Evolutionary conservation across 2,329 filamentous ascomycete genomes (phyloP), one percentile per base, ranked within the genome.

Genomic region (Nemania serpens): DNA sequence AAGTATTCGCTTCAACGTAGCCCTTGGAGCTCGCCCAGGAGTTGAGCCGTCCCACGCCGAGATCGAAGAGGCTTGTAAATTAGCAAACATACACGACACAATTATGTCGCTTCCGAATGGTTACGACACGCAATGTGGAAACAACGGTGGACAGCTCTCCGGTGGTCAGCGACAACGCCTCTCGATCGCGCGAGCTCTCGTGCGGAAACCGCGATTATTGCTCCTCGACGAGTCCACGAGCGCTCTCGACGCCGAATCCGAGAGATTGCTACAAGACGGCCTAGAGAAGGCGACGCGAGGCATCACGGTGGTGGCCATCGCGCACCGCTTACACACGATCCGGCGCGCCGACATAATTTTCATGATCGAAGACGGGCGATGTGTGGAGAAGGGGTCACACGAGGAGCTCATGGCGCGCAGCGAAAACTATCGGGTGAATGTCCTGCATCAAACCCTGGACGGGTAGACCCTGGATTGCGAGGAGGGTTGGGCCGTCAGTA

Each of bases 201-300:
- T 93, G 2, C 83, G 91, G 0, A 82, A 85, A 63, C 91, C 91
- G 0, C 82, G 88, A 48, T 80, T 96, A 1, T 75, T 96, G 17
- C 83, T 96, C 41, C 80, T 96, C 0, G 92, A 96, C 69, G 91
- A 96, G 78, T 90, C 90, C 33, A 96, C 91, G 0, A 90, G 87
- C 43, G 89, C 89, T 3, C 80, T 96, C 2, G 91, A 96, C 69
- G 84, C 85, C 0, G 87, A 88, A 69, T 89, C 84, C 51, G 89
- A 91, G 52, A 78, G 80, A 5, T 75, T 88, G 10, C 82, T 96
- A 22, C 84, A 91, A 57, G 81, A 88, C 25, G 88, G 86, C 0
- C 76, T 92, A 45, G 86, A 90, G 74, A 79, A 76, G 61, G 84
- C 80, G 0, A 79, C 80, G 2, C 77, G 77, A 49, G 82, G 74